Conservation (phyloP, 345 rosid species). For the Isatis tinctoria region DNA sequence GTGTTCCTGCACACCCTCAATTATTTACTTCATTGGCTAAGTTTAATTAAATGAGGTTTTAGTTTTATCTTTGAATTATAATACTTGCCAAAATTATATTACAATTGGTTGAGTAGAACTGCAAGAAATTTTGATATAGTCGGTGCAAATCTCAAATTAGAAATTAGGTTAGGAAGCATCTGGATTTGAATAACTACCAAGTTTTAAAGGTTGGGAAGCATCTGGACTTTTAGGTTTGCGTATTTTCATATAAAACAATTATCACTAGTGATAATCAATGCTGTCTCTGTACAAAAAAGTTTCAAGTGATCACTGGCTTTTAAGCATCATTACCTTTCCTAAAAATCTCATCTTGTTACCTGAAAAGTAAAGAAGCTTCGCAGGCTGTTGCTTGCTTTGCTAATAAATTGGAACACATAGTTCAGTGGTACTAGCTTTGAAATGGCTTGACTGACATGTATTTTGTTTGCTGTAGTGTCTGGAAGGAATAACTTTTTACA, state of each 20-base stretch:
- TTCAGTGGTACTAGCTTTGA: neutral
- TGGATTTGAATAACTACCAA: neutral
- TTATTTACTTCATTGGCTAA: neutral
- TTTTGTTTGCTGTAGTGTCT: conserved; percentile 39
- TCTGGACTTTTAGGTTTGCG: neutral
- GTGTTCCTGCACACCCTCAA: neutral
- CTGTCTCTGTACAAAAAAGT: neutral
- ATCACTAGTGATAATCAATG: neutral
- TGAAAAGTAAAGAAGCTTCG: neutral
- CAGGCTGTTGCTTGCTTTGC: conserved; percentile 13
- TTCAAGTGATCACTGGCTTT: neutral
- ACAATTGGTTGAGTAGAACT: neutral
- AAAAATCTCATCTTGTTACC: neutral
- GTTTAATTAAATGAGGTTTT: neutral
- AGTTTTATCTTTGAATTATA: conserved; percentile 8
- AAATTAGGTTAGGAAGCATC: neutral
- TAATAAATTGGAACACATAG: conserved; percentile 1
- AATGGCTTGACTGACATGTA: conserved; percentile 12
- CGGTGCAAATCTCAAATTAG: neutral
- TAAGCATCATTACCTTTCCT: neutral
- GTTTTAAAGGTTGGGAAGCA: neutral
- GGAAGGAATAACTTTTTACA: conserved; percentile 57
- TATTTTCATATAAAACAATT: neutral
- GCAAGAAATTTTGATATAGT: neutral
- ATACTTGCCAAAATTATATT: neutral